Evolutionary conservation across 2,329 filamentous ascomycete genomes (phyloP).

Genomic region (Magnaporthales sp.): DNA sequence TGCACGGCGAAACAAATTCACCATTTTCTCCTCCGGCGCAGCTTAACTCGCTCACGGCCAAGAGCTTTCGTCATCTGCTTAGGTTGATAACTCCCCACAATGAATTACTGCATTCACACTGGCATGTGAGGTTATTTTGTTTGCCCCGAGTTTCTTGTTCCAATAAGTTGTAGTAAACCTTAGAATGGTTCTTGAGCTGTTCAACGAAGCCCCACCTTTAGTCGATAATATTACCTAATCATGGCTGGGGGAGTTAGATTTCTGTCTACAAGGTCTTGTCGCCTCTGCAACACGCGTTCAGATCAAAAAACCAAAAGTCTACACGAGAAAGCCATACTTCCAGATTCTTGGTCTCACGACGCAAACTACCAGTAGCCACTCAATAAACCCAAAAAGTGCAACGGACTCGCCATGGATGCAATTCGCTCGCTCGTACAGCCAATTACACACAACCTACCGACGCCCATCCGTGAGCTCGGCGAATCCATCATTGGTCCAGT

Average conservation of each 20-base stretch:
- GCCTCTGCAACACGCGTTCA: neutral
- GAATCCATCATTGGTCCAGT: conserved; percentile 69
- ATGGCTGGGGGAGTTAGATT: neutral
- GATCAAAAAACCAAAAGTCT: neutral
- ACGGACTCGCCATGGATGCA: conserved; percentile 42
- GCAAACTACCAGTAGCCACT: neutral
- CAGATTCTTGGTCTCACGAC: neutral
- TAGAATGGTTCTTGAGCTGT: too few species aligned
- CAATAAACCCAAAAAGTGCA: neutral
- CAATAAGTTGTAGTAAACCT: too few species aligned
- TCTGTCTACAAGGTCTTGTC: neutral
- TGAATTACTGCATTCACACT: too few species aligned
- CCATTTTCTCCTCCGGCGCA: neutral
- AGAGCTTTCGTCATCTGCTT: too few species aligned
- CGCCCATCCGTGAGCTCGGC: conserved; percentile 65
- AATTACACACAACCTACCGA: conserved; percentile 64
- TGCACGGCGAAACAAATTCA: neutral
- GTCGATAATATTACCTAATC: neutral
- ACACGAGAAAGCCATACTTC: neutral
- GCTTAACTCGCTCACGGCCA: neutral
- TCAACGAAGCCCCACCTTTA: too few species aligned
- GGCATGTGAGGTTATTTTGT: too few species aligned
- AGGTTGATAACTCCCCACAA: too few species aligned
- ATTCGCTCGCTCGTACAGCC: conserved; percentile 55
- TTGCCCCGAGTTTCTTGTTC: too few species aligned